These are phyloP conservation scores for Aspergillus conjunctus DNA, from an alignment of 495 filamentous ascomycete species.

Conservation along the genomic window DNA sequence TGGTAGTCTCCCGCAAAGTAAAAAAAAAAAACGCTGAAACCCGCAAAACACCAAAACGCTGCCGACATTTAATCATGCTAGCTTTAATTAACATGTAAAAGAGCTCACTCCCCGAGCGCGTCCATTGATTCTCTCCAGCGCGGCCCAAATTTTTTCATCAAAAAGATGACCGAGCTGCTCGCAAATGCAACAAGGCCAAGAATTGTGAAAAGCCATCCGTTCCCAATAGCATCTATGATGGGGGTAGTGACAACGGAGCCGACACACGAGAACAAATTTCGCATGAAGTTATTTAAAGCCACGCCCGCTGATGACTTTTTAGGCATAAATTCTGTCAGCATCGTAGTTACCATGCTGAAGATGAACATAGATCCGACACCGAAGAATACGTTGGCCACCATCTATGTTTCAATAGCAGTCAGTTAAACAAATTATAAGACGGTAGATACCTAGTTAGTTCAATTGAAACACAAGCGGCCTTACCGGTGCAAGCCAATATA, in stretches of 20 bases:
- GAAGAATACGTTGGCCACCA: slow-evolving; percentile 87
- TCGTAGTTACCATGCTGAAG: slow-evolving; percentile 75
- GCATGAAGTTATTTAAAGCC: slow-evolving; percentile 73
- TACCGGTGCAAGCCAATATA: slow-evolving; percentile 66
- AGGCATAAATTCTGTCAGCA: slow-evolving; percentile 92
- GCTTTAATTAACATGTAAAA: background rate
- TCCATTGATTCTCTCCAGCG: slow-evolving; percentile 74
- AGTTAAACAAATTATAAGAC: background rate
- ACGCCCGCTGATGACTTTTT: slow-evolving; percentile 71
- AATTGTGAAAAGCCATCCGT: slow-evolving; percentile 87
- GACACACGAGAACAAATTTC: slow-evolving; percentile 84
- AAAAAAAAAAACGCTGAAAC: background rate
- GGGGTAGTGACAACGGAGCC: slow-evolving; percentile 75
- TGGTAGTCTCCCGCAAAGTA: background rate
- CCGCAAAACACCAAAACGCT: background rate
- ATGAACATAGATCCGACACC: slow-evolving; percentile 88
- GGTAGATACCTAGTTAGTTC: background rate
- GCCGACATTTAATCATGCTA: background rate
- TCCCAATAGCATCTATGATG: slow-evolving; percentile 77
- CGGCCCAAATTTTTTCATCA: slow-evolving; percentile 65
- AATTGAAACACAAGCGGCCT: slow-evolving; percentile 30
- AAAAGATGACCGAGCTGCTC: slow-evolving; percentile 59
- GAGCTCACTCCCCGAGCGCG: slow-evolving; percentile 35
- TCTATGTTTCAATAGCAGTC: slow-evolving; percentile 33
- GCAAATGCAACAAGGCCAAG: slow-evolving; percentile 64